Evolutionary conservation across 805 yeast species (phyloP).

Genomic region (Suhomyces canberraensis): DNA sequence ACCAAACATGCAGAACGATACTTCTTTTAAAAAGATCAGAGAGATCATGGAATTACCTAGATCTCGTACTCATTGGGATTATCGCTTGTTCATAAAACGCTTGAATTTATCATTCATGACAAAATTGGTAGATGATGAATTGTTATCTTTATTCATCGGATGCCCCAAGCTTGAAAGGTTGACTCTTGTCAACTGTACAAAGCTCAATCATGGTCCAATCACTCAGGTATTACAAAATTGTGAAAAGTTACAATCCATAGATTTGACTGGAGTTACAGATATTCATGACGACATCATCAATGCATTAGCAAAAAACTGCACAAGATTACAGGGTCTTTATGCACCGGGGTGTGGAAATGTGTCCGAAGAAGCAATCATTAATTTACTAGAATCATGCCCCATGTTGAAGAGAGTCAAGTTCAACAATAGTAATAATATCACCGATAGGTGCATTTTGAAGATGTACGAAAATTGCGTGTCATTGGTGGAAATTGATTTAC

Average conservation of each 20-base stretch:
- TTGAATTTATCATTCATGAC: constrained; percentile 77
- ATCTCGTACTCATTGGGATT: constrained; percentile 58
- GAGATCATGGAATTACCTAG: constrained; percentile 51
- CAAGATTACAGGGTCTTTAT: constrained; percentile 81
- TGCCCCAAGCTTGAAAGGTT: constrained; percentile 80
- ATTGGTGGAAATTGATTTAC: constrained; percentile 86
- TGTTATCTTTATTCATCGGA: constrained; percentile 57
- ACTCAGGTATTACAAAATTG: constrained; percentile 62
- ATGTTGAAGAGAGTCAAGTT: constrained; percentile 79
- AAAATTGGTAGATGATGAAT: constrained; percentile 59
- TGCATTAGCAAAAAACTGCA: constrained; percentile 68
- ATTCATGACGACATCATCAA: constrained; percentile 63
- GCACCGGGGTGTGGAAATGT: constrained; percentile 82
- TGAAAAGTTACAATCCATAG: constrained; percentile 75
- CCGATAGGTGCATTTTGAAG: constrained; percentile 57
- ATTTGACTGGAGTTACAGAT: constrained; percentile 73
- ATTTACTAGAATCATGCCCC: constrained; percentile 61
- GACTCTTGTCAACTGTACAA: constrained; percentile 76
- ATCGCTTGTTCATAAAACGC: constrained; percentile 67
- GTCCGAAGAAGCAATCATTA: constrained; percentile 58
- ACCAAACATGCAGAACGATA: constrained; percentile 60
- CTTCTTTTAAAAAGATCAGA: constrained; percentile 50
- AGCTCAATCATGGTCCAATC: constrained; percentile 59
- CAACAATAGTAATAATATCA: constrained; percentile 64
- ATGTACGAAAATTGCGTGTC: constrained; percentile 72